phyloP scores from a whole-genome alignment of 129 eudicot species.

The Chrysanthemum seticuspe region DNA sequence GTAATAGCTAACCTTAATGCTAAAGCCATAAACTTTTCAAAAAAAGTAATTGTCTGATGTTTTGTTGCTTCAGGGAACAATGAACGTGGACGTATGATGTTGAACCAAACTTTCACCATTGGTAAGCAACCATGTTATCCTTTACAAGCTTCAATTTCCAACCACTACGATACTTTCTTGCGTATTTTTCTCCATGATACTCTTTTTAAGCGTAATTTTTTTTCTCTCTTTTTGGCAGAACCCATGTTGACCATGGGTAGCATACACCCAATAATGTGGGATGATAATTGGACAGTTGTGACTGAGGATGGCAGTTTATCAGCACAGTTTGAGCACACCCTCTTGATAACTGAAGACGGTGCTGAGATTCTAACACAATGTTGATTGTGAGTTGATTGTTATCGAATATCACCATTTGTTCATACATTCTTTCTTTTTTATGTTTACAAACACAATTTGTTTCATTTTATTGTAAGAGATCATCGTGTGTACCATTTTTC shows the following conservation, averaged over 20 bases:
- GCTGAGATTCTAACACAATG: constrained; percentile 91
- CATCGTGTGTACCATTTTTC: constrained; percentile 11
- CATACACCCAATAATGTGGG: constrained; percentile 77
- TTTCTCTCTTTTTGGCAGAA: constrained; percentile 46
- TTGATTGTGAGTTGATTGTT: constrained; percentile 26
- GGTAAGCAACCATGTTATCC: constrained; percentile 42
- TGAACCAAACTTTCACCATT: constrained; percentile 90
- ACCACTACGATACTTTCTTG: too few relatives aligned
- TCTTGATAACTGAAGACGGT: constrained; percentile 75
- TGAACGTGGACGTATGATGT: constrained; percentile 72
- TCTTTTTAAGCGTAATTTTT: neutral
- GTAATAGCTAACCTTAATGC: too few relatives aligned
- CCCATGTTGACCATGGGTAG: constrained; percentile 95
- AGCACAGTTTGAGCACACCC: constrained; percentile 94
- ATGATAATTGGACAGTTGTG: constrained; percentile 92
- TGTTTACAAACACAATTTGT: neutral
- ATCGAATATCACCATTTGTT: neutral
- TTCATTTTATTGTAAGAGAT: neutral
- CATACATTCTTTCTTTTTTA: neutral
- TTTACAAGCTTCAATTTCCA: constrained; percentile 3
- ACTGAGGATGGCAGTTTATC: constrained; percentile 88
- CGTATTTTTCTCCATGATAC: neutral
- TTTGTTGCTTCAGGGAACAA: constrained; percentile 58
- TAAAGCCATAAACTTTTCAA: too few relatives aligned
- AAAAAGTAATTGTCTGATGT: too few relatives aligned